Base-by-base conservation (phyloP, 768 basidiomycete species). In the Tubosaeta sp. region DNA sequence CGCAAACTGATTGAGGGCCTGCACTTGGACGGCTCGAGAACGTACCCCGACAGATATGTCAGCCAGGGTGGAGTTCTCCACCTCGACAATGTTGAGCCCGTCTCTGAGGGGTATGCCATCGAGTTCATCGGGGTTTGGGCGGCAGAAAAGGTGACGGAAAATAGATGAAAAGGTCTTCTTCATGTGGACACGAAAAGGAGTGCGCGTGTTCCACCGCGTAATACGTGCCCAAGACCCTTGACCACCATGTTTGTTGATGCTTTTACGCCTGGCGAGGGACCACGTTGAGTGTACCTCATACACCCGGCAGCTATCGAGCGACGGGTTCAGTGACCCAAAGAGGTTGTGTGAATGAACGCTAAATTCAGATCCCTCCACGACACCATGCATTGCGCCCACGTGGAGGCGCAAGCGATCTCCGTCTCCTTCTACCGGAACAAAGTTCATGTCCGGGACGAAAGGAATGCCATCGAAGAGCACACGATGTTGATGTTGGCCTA, bases 281-380 rank as follows among this genome's bases (percentile, higher is more conserved):
- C 79, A 84, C 2, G 84, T 83, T 4, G 83, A 69, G 47, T 80
- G 72, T 5, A 83, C 78, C 46, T 80, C 76, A 31, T 72, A 71
- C 31, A 79, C 82, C 31, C 76, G 68, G n/a, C 78, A 75, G 33
- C 61, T 73, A 25, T 78, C 80, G 12, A 84, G 65, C 17, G 74
- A 51, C 2, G 80, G 78, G 55, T 86, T 87, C 44, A 71, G 66
- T 7, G 84, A 84, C 19, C 77, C 78, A n/a, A 70, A 70, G 54
- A 74, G 74, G 63, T 86, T 85, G 64, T 86, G 84, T 19, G 74
- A 69, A 61, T 86, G 84, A 19, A 87, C 43, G 37, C 75, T 77
- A 54, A 88, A 75, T 55, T 84, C 81, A 9, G 77, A 83, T 43
- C 84, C 85, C 53, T 78, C 76, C n/a, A 77, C 74, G 17, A 87